Base-by-base conservation (phyloP, 345 rosid species). In the Lumnitzera racemosa region DNA sequence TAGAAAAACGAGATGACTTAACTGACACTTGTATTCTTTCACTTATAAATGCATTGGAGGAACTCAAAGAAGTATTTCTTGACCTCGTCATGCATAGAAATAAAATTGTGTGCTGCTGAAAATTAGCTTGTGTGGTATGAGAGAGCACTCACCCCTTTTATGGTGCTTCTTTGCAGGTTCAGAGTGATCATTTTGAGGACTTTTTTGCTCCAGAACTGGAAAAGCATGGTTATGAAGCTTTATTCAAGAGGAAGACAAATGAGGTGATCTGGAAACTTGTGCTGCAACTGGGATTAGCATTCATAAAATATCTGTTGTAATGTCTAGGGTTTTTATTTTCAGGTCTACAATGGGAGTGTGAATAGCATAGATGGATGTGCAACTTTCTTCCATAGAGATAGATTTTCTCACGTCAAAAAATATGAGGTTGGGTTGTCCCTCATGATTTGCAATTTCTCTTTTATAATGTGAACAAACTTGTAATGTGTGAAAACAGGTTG, bases 371-470 rank as follows among this genome's bases (percentile, higher is more conserved):
- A 94, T 70, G 99, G 99, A 2, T 90, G 97, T 78, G 99, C 99
- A 63, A 94, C 95, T 15, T 88, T 90, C 73, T 94, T 88, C 64
- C 85, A 97, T 56, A 83, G 95, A 73, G 95, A 90, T 63, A 88
- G 95, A 70, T 94, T 94, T 79, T 81, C 96, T 29, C 97, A 90
- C 75, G 99, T 94, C 58, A 94, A 94, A 70, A 90, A 94, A 88
- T 94, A 94, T 24, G 97, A 94, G 96, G 99, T 90, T 78, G 54
- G 43, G 24, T 59, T 70, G 65, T 49, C 31, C 23, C 13, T 56
- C 52, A 24, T 13, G 46, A 12, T n/a, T 46, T 15, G 17, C 46
- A 11, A 24, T 17, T 57, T 72, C 43, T 53, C 15, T 63, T 70
- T 41, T 47, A 56, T 56, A 46, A 14, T 50, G 24, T 25, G 31